phyloP scores from a whole-genome alignment of 345 rosid species.

The Corchorus olitorius region DNA sequence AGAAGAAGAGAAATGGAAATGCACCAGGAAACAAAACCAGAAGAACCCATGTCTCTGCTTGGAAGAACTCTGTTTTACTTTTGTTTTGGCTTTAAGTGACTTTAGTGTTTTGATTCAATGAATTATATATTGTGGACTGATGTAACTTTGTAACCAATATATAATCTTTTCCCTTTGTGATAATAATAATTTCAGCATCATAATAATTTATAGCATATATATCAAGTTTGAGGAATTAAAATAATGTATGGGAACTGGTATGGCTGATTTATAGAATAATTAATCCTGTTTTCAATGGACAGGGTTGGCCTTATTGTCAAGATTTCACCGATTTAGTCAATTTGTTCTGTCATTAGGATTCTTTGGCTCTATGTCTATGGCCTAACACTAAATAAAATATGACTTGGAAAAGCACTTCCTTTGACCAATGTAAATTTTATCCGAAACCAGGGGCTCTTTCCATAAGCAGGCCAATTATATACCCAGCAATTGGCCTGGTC shows the following conservation, averaged over 20 bases:
- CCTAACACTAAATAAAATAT: background rate
- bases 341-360: background rate
- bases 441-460: background rate
- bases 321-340: background rate
- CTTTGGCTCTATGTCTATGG: background rate
- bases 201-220: background rate
- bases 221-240: background rate
- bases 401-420: background rate
- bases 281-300: background rate
- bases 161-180: no score
- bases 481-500: background rate
- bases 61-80: background rate
- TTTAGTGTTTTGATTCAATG: background rate
- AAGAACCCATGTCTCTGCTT: constrained; percentile 17
- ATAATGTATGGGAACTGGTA: background rate
- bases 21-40: constrained; percentile 5
- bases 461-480: no score
- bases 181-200: no score
- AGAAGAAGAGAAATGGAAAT: constrained; percentile 3
- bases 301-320: background rate
- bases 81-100: background rate
- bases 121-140: background rate
- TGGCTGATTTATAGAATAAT: background rate
- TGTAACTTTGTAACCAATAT: background rate
- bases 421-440: background rate